These are phyloP conservation scores for Tolypocladium tundrense DNA, from an alignment of 2,329 filamentous ascomycete species.

Conservation along the genomic window DNA sequence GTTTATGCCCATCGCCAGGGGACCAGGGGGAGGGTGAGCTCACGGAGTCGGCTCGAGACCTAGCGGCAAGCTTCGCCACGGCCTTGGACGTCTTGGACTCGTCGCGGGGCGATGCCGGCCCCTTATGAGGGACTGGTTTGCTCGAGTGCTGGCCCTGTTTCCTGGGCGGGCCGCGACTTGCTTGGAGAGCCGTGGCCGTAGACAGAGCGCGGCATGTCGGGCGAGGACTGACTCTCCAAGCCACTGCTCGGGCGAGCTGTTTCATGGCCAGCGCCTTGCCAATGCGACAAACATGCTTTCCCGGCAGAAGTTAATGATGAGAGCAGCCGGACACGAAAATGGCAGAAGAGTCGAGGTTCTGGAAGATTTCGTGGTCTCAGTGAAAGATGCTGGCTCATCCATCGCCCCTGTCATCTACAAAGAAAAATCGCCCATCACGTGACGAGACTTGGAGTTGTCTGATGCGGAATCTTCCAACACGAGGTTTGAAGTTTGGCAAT, in stretches of 20 bases:
- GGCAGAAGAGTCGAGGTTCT: background rate
- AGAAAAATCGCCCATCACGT: background rate
- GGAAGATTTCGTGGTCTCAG: background rate
- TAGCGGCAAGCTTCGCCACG: constrained; percentile 2
- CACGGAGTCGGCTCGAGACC: constrained; percentile 15
- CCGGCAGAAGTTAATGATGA: background rate
- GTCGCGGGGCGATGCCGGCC: background rate
- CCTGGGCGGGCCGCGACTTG: background rate
- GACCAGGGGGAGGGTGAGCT: constrained; percentile 1
- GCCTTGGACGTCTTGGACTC: constrained; percentile 1
- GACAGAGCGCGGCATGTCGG: constrained; percentile 12
- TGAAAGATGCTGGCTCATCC: background rate
- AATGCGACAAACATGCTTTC: constrained; percentile 2
- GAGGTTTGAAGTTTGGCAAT: background rate
- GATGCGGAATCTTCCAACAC: no score
- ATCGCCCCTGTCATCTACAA: background rate
- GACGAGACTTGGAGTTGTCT: background rate
- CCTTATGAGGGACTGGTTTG: background rate
- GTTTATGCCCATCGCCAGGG: background rate
- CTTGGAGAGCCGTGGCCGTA: constrained; percentile 14
- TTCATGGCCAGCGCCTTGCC: constrained; percentile 16
- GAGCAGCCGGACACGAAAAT: background rate
- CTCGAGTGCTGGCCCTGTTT: background rate
- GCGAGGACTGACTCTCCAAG: constrained; percentile 11
- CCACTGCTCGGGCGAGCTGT: constrained; percentile 14